Conservation (phyloP, 441 rosid genomes). For the Biscutella laevigata region DNA sequence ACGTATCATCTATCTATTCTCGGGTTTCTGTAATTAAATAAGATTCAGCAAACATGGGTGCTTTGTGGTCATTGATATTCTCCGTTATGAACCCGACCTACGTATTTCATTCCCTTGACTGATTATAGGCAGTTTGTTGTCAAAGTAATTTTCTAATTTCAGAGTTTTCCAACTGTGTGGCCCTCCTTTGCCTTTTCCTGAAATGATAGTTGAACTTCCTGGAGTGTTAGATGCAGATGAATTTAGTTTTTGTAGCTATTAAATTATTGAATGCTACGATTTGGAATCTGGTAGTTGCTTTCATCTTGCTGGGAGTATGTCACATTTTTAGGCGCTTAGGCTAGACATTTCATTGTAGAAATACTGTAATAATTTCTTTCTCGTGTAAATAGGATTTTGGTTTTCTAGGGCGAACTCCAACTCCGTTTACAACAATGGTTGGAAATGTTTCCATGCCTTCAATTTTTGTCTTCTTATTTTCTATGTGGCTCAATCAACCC, state of each 20-base stretch:
- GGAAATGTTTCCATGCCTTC: neutral
- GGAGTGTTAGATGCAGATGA: neutral
- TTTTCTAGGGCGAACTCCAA: too few species aligned
- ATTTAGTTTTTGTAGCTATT: neutral
- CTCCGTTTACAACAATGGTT: too few species aligned
- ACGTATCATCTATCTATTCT: neutral
- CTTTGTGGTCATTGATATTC: conserved; percentile 1
- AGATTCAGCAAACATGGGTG: neutral
- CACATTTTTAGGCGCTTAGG: neutral
- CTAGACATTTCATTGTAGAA: too few species aligned
- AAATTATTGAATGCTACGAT: neutral
- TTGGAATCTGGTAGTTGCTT: conserved; percentile 3
- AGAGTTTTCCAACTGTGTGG: neutral
- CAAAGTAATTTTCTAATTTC: neutral
- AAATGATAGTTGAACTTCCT: neutral
- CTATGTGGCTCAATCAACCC: neutral
- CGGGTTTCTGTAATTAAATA: neutral
- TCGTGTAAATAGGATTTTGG: too few species aligned
- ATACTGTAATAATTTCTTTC: too few species aligned
- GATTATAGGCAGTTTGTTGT: neutral
- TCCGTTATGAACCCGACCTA: neutral
- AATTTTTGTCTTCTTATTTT: neutral
- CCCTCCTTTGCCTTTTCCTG: neutral
- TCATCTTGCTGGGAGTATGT: conserved; percentile 1
- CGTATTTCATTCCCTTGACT: neutral